Percentiles rank a stretch among this genome's conserved stretches.
Evolutionary conservation across 441 rosid genomes (phyloP).

Genomic region (Isatis lusitanica): DNA sequence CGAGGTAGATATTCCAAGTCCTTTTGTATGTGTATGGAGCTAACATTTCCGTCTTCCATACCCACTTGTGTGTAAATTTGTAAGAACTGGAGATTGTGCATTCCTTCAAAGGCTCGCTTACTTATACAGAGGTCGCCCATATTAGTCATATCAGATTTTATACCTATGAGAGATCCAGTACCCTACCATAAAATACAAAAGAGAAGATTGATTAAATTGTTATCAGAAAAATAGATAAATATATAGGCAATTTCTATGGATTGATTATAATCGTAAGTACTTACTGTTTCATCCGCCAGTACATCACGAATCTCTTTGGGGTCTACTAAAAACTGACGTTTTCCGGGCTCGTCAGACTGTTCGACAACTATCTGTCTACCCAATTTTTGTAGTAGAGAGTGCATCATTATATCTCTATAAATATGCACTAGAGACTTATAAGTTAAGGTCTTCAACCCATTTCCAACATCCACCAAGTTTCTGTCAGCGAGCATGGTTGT

Average conservation of each 20-base stretch:
- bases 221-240: not conserved
- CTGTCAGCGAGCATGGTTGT: not conserved
- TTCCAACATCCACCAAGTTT: not conserved
- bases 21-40: not conserved
- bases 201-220: not conserved
- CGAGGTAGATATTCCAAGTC: slow-evolving; percentile 1
- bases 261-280: not conserved
- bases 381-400: not conserved
- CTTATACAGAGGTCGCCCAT: not conserved
- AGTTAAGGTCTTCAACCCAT: not conserved
- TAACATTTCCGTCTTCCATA: not conserved
- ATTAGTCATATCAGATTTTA: not conserved
- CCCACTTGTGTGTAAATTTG: not conserved
- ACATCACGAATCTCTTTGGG: not conserved
- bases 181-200: slow-evolving; percentile 6
- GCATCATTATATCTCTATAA: not conserved
- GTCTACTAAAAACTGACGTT: slow-evolving; percentile 2
- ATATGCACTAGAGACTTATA: not conserved
- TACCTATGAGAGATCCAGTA: slow-evolving; percentile 10
- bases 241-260: not conserved
- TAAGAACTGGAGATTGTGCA: not conserved
- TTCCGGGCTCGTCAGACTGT: slow-evolving; percentile 24
- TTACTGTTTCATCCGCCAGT: not conserved
- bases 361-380: not conserved
- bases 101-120: not conserved